These are phyloP conservation scores for Toxicodendron radicans DNA, from an alignment of 345 rosid genomes.

Conservation along the genomic window DNA sequence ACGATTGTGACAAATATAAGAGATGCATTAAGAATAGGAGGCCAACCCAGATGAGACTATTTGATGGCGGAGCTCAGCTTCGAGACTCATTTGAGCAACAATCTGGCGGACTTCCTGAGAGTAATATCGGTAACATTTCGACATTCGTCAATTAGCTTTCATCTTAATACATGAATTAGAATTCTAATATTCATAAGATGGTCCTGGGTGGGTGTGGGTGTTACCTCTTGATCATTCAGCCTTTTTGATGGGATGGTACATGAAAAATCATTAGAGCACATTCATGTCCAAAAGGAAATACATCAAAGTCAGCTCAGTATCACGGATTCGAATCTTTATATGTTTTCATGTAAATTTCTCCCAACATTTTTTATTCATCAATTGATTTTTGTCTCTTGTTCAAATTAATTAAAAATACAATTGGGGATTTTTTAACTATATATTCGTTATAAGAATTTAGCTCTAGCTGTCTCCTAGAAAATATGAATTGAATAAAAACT, in stretches of 20 bases:
- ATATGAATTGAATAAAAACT: too few relatives aligned
- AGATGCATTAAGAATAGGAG: not conserved
- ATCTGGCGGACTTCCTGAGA: conserved; percentile 16
- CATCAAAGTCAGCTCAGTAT: not conserved
- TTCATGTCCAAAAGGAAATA: not conserved
- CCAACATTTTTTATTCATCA: too few relatives aligned
- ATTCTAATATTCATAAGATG: not conserved
- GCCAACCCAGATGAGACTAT: conserved; percentile 11
- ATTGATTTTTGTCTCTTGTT: not conserved
- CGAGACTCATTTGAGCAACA: conserved; percentile 14
- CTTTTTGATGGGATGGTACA: not conserved
- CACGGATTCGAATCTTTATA: not conserved
- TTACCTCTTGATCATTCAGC: conserved; percentile 15
- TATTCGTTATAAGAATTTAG: too few relatives aligned
- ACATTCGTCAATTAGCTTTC: too few relatives aligned
- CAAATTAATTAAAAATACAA: too few relatives aligned
- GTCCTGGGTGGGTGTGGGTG: not conserved
- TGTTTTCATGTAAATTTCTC: not conserved
- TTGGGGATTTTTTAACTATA: too few relatives aligned
- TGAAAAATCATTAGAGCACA: not conserved
- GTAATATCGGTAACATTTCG: too few relatives aligned
- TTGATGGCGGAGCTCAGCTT: conserved; percentile 13
- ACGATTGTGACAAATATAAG: too few relatives aligned
- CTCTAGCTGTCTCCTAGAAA: too few relatives aligned
- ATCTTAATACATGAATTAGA: too few relatives aligned